These are phyloP conservation scores for Pseudognaphalium luteoalbum DNA, from an alignment of 129 eudicot species.

Conservation along the genomic window DNA sequence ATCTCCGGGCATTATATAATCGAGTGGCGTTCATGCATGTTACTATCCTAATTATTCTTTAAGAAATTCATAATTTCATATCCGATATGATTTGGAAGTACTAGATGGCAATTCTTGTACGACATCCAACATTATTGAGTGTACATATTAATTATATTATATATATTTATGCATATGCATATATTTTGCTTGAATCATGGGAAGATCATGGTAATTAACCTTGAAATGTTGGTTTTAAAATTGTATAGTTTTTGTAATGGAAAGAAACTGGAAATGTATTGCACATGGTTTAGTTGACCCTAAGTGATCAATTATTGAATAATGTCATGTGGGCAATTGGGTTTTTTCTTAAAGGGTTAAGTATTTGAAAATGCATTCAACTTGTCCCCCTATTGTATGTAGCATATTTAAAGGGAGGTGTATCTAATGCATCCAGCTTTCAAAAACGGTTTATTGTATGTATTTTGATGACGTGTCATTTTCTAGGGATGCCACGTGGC, in stretches of 20 bases:
- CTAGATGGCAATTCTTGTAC: not conserved
- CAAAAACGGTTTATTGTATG: too few species aligned
- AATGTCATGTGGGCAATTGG: not conserved
- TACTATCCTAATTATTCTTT: not conserved
- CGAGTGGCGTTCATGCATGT: not conserved
- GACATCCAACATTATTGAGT: not conserved
- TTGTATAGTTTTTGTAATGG: too few species aligned
- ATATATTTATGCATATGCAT: not conserved
- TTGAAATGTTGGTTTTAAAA: too few species aligned
- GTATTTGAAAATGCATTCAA: too few species aligned
- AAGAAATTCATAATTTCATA: not conserved
- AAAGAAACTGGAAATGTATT: not conserved
- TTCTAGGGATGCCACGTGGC: too few species aligned
- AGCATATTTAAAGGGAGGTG: too few species aligned
- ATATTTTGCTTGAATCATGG: not conserved
- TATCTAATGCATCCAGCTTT: too few species aligned
- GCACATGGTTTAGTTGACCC: conserved; percentile 9
- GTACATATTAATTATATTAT: not conserved
- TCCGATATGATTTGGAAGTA: not conserved
- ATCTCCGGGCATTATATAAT: too few species aligned
- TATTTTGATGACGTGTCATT: too few species aligned
- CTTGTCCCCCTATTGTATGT: too few species aligned
- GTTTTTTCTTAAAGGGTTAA: too few species aligned
- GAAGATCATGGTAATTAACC: not conserved
- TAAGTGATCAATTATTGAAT: not conserved